Evolutionary conservation across 2,329 filamentous ascomycete genomes (phyloP), one percentile per base, ranked within the genome.

Genomic region (Huntiella savannae): DNA sequence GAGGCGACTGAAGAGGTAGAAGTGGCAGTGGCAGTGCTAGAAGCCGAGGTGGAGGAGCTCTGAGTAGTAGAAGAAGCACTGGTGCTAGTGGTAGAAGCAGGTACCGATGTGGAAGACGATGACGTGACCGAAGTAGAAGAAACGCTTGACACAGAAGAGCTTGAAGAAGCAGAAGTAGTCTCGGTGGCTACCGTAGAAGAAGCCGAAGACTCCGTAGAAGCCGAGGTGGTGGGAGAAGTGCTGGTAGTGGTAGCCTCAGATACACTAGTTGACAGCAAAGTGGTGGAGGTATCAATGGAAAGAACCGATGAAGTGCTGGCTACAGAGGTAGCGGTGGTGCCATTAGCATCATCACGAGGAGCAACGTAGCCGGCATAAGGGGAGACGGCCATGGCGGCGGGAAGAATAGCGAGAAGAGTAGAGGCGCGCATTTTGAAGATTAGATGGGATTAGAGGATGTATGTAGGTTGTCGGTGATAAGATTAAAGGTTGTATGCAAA

Each of bases 261-360:
- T 32, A 56, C 54, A 48, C 63, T 64, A 54, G 62, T 64, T 11
- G 56, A 56, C 42, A 56, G 59, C 5, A 37, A 16, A 13, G 35
- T 37, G 16, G 35, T 37, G 35, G 8, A 11, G 6, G 35, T 37
- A 37, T 37, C 1, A 16, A 37, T 37, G 35, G 35, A 28, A 28
- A 28, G 22, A 28, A 1, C 22, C 22, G 22, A 28, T 28, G 22
- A 28, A 28, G 22, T 28, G 22, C 7, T 28, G 22, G 22, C 22
- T 28, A 28, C 54, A 1, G 56, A 53, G 8, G 61, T 59, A 4
- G 60, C 59, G 46, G 55, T 56, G 36, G 58, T 49, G 1, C 58
- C 53, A 34, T 54, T 46, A 11, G 48, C 45, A 40, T 41, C 51
- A 5, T 58, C 51, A 33, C 58, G 59, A 5, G 47, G 51, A 28